Base-by-base conservation (phyloP, 2,329 filamentous ascomycete genomes). In the Chrysoporthe deuterocubensis region DNA sequence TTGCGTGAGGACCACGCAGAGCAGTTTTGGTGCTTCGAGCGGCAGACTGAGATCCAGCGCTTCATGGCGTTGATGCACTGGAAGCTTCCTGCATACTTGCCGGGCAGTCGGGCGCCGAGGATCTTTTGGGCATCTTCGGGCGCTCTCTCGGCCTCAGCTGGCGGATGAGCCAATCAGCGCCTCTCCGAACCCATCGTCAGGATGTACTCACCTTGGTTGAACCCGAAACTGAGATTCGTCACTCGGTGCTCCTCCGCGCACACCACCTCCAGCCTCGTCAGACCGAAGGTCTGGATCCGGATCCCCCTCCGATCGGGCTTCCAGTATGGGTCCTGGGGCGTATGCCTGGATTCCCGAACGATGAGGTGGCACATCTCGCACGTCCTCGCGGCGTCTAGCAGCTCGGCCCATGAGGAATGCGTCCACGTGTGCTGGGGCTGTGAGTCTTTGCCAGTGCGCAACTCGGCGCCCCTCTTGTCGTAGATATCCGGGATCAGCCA, bases 321-420 rank as follows among this genome's bases (percentile, higher is more conserved):
- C 16, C 57, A 60, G 3, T 1, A 60, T 2, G 37, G 40, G 18
- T 60, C 40, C 1, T 42, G 3, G 57, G 32, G 13, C 4, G 40
- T 44, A 40, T 40, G 26, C 14, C 26, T 48, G 14, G 59, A 46
- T 14, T 62, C 44, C 59, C 42, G 42, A 1, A 16, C 44, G 43
- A 62, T 48, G 21, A 62, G 59, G 18, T 21, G 42, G 59, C 59
- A 62, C 59, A 62, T 18, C 32, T 46, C 59, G 59, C 59, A 62
- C 18, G 43, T 48, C 43, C 21, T 8, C 26, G 59, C 44, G 5
- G 43, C 21, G 26, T 37, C 42, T 13, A 62, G 21, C 21, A 62
- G 59, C 5, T 34, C 58, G 58, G n/a, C 42, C 42, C 58, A 44
- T 32, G 58, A 61, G 14, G 40, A 16, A 21, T 61, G 58, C 4